Conservation (phyloP, 441 rosid species). For the Corymbia calophylla region DNA sequence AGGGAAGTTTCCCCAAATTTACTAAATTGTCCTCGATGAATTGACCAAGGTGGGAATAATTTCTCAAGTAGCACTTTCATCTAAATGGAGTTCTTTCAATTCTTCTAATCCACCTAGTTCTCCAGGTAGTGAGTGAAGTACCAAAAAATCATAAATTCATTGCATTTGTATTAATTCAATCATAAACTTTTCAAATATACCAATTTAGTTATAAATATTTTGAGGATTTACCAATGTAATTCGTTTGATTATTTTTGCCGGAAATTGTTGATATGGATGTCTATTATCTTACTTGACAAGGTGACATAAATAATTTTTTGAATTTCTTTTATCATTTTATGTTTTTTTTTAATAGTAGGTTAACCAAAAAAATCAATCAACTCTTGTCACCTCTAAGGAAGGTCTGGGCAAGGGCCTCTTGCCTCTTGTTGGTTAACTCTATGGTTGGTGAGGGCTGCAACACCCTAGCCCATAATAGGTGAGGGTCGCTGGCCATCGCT, state of each 20-base stretch:
- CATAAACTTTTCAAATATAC: too few relatives aligned
- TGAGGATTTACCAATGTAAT: too few relatives aligned
- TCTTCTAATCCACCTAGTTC: neutral
- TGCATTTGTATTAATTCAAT: neutral
- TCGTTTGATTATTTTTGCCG: too few relatives aligned
- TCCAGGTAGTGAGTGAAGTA: neutral
- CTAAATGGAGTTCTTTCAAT: neutral
- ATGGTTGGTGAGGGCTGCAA: too few relatives aligned
- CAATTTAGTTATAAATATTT: accelerated
- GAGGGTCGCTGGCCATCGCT: too few relatives aligned
- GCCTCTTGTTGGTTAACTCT: neutral
- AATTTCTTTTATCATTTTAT: too few relatives aligned
- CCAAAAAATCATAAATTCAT: neutral
- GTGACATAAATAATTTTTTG: accelerated
- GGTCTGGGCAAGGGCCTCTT: accelerated
- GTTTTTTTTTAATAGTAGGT: too few relatives aligned
- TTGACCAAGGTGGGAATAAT: neutral
- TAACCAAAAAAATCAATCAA: too few relatives aligned
- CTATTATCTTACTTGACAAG: neutral
- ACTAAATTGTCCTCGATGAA: neutral
- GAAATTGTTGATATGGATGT: too few relatives aligned
- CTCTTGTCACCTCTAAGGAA: neutral
- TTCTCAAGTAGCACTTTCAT: neutral
- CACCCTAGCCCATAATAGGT: too few relatives aligned
- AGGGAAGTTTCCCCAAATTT: neutral